Conservation (phyloP, 768 basidiomycete genomes). For the Rhodotorula sphaerocarpa region DNA sequence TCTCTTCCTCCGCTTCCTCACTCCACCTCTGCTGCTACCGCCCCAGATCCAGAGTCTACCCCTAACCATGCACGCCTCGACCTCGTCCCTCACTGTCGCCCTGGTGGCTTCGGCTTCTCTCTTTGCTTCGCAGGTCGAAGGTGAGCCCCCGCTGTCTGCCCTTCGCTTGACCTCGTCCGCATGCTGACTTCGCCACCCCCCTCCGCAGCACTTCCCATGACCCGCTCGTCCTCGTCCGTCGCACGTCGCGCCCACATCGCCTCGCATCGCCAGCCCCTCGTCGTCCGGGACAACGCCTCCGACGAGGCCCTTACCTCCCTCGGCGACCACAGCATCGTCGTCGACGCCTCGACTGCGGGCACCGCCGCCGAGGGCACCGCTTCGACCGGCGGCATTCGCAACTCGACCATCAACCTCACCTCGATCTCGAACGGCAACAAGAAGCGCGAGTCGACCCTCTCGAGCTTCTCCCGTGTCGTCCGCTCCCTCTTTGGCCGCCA, state of each 20-base stretch:
- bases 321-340: slow-evolving; percentile 32
- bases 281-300: background rate
- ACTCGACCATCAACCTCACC: slow-evolving; percentile 35
- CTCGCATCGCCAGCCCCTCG: slow-evolving; percentile 1
- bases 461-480: slow-evolving; percentile 25
- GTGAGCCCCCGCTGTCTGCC: background rate
- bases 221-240: slow-evolving; percentile 16
- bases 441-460: slow-evolving; percentile 5
- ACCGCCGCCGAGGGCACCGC: too few species aligned
- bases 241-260: slow-evolving; percentile 18
- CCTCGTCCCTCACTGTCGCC: slow-evolving; percentile 17
- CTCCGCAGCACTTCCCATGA: slow-evolving; percentile 17
- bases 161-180: background rate
- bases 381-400: slow-evolving; percentile 25
- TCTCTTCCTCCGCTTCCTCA: background rate
- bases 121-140: slow-evolving; percentile 2
- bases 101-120: slow-evolving; percentile 13
- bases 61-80: slow-evolving; percentile 4
- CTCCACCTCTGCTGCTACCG: background rate
- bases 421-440: slow-evolving; percentile 16
- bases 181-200: background rate
- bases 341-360: slow-evolving; percentile 25
- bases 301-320: too few species aligned
- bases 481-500: slow-evolving; percentile 26
- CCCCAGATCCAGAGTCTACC: slow-evolving; percentile 2